phyloP scores from a whole-genome alignment of 2,329 filamentous ascomycete genomes.

The Penicillium capsulatum region DNA sequence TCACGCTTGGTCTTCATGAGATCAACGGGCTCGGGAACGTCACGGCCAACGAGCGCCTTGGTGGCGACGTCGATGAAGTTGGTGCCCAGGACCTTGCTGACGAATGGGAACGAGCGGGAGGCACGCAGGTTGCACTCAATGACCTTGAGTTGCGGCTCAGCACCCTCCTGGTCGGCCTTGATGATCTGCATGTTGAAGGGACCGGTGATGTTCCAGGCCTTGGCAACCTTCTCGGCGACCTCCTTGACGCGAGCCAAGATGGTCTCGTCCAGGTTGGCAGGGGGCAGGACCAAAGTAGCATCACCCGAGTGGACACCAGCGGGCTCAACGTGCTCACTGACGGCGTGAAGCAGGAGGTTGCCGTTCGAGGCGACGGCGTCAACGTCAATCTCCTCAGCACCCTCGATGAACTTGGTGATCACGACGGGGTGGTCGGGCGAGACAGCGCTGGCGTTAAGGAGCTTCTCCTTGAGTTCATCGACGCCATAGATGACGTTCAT shows the following conservation, averaged over 20 bases:
- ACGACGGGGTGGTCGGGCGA: conserved; percentile 97
- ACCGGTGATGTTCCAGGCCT: conserved; percentile 94
- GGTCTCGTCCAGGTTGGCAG: conserved; percentile 68
- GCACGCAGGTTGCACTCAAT: conserved; percentile 98
- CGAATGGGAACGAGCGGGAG: conserved; percentile 96
- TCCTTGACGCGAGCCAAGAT: conserved; percentile 87
- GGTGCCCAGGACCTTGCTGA: conserved; percentile 90
- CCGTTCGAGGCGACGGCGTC: conserved; percentile 86
- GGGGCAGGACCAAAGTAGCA: conserved; percentile 88
- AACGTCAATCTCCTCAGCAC: conserved; percentile 92
- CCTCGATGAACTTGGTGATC: conserved; percentile 97
- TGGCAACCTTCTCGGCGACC: conserved; percentile 92
- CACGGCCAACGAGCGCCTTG: conserved; percentile 79
- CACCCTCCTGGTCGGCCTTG: conserved; percentile 75
- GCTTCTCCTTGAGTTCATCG: conserved; percentile 89
- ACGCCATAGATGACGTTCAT: conserved; percentile 95
- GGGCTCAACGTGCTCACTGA: conserved; percentile 94
- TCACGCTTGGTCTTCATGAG: conserved; percentile 85
- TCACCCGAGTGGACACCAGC: conserved; percentile 98
- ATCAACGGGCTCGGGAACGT: conserved; percentile 79
- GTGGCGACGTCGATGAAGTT: conserved; percentile 98
- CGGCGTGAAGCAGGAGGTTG: conserved; percentile 81
- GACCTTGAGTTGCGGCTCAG: conserved; percentile 77
- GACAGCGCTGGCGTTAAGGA: conserved; percentile 82
- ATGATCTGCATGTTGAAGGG: conserved; percentile 99